Conservation (phyloP, 2,329 filamentous ascomycete genomes). For the Dactylonectria macrodidyma region DNA sequence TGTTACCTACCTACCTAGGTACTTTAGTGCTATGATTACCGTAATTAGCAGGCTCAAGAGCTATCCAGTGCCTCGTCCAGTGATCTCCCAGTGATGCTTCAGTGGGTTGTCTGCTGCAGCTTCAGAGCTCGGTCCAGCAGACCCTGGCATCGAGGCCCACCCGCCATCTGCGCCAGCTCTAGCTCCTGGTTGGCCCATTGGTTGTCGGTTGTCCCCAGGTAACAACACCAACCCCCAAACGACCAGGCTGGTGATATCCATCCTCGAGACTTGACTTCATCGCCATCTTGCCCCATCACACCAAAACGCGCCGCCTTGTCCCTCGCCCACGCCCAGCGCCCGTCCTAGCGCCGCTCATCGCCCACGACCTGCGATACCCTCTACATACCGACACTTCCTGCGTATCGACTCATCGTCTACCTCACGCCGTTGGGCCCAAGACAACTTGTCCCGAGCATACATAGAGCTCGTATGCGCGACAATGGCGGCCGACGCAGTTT, state of each 20-base stretch:
- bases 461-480: slow-evolving; percentile 49
- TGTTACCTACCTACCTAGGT: too few relatives aligned
- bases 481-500: slow-evolving; percentile 45
- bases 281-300: slow-evolving; percentile 28
- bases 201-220: slow-evolving; percentile 26
- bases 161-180: slow-evolving; percentile 30
- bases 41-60: background rate
- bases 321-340: slow-evolving; percentile 2
- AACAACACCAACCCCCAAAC: slow-evolving; percentile 47
- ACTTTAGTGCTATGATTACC: too few relatives aligned
- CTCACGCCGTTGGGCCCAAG: slow-evolving; percentile 32
- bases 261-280: slow-evolving; percentile 32
- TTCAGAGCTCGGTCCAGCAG: slow-evolving; percentile 16
- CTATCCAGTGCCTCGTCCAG: slow-evolving; percentile 3
- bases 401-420: slow-evolving; percentile 26
- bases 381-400: slow-evolving; percentile 6
- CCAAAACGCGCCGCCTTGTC: background rate
- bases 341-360: slow-evolving; percentile 5
- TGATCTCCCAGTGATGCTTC: slow-evolving; percentile 10
- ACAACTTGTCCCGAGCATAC: slow-evolving; percentile 41
- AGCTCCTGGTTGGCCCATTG: slow-evolving; percentile 46
- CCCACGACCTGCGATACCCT: slow-evolving; percentile 2
- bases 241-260: slow-evolving; percentile 45
- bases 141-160: slow-evolving; percentile 28
- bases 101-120: slow-evolving; percentile 14